Conservation (phyloP, 495 filamentous ascomycete species). For the Talaromyces liani region DNA sequence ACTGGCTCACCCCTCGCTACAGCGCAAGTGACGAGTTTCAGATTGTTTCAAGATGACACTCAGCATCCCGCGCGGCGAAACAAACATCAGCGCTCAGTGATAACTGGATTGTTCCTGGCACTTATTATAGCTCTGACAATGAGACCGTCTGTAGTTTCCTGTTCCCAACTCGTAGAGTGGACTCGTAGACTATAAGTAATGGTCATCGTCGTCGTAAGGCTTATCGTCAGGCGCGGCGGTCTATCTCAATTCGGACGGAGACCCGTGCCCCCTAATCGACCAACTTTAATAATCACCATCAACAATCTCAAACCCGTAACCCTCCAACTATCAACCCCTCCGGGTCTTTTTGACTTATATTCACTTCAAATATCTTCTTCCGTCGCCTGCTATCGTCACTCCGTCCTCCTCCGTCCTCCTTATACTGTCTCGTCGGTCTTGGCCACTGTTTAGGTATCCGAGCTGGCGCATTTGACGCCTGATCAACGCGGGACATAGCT, state of each 20-base stretch:
- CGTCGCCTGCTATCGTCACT: neutral
- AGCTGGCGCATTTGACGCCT: neutral
- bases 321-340: neutral
- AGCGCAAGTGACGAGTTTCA: neutral
- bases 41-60: slow-evolving; percentile 2
- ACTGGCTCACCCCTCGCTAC: neutral
- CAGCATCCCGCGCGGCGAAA: neutral
- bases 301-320: neutral
- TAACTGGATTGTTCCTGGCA: neutral
- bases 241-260: neutral
- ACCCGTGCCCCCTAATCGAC: neutral
- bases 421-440: neutral
- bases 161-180: neutral
- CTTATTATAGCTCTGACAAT: neutral
- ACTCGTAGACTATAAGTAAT: too few relatives aligned
- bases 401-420: neutral
- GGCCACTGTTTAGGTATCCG: neutral
- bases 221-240: neutral
- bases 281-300: neutral
- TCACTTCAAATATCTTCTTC: neutral
- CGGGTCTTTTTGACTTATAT: neutral
- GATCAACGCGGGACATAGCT: neutral
- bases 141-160: neutral
- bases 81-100: neutral
- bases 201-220: neutral